phyloP scores from a whole-genome alignment of 495 filamentous ascomycete genomes.

The Aspergillus mulundensis region DNA sequence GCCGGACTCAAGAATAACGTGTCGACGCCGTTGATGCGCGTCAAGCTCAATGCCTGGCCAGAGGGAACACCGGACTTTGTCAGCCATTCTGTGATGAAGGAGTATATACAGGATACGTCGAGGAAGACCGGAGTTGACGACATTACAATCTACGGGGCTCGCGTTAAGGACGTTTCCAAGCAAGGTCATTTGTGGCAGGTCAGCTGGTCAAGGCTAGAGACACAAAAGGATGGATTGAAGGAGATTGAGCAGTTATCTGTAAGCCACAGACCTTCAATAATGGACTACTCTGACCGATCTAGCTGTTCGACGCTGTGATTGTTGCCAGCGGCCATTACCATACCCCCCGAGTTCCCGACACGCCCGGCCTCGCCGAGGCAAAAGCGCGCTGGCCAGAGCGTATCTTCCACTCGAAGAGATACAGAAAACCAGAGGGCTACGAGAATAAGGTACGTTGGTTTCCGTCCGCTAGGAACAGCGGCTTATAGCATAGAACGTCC shows the following conservation, averaged over 20 bases:
- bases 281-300: background rate
- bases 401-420: constrained; percentile 59
- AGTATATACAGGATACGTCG: constrained; percentile 58
- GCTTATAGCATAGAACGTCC: constrained; percentile 40
- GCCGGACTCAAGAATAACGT: constrained; percentile 63
- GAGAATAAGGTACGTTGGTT: constrained; percentile 30
- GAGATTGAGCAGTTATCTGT: constrained; percentile 22
- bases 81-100: constrained; percentile 49
- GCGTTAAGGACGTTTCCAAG: constrained; percentile 53
- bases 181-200: constrained; percentile 48
- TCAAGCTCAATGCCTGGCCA: constrained; percentile 57
- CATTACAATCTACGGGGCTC: constrained; percentile 50
- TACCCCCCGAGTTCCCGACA: constrained; percentile 52
- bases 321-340: constrained; percentile 59
- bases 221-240: constrained; percentile 22
- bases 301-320: constrained; percentile 54
- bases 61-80: constrained; percentile 54
- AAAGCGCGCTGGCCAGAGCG: constrained; percentile 47
- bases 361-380: constrained; percentile 48
- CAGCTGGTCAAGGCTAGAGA: constrained; percentile 26
- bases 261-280: background rate
- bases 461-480: background rate
- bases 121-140: constrained; percentile 43
- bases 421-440: constrained; percentile 48
- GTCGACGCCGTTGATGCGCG: constrained; percentile 55